Conservation (phyloP, 2,329 filamentous ascomycete genomes). For the Ophiocordyceps polyrhachis-furcata region DNA sequence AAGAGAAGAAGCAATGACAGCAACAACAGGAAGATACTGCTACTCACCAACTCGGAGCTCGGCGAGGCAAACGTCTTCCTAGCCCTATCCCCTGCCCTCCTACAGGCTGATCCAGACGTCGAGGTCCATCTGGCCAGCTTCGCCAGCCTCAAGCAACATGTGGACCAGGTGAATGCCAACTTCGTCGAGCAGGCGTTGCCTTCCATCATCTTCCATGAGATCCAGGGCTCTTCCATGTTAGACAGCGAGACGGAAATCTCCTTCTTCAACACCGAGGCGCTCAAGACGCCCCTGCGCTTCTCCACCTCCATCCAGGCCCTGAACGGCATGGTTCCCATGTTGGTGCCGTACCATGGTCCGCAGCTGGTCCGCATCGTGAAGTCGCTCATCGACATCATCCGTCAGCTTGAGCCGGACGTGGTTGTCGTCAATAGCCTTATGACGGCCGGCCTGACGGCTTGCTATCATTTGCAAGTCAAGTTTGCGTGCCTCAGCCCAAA, state of each 20-base stretch:
- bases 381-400: slow-evolving; percentile 18
- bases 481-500: slow-evolving; percentile 24
- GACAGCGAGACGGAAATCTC: slow-evolving; percentile 2
- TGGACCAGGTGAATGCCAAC: slow-evolving; percentile 3
- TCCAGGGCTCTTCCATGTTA: slow-evolving; percentile 6
- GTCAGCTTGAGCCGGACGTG: slow-evolving; percentile 17
- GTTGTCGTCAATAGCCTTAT: slow-evolving; percentile 25
- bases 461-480: slow-evolving; percentile 14
- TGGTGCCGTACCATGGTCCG: slow-evolving; percentile 7
- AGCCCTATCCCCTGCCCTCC: slow-evolving; percentile 21
- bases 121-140: slow-evolving; percentile 27
- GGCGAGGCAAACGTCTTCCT: slow-evolving; percentile 28
- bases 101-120: slow-evolving; percentile 13
- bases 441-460: slow-evolving; percentile 22
- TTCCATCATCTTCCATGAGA: slow-evolving; percentile 11
- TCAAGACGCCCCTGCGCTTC: slow-evolving; percentile 3
- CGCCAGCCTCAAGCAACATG: slow-evolving; percentile 10
- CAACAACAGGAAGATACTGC: slow-evolving; percentile 12
- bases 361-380: slow-evolving; percentile 22
- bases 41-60: slow-evolving; percentile 25
- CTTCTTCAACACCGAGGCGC: slow-evolving; percentile 1
- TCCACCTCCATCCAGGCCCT: slow-evolving; percentile 12
- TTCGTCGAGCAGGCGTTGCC: slow-evolving; percentile 1
- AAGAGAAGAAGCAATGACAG: too few species aligned
- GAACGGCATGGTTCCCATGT: slow-evolving; percentile 11